Evolutionary conservation across 352 stramenopile species (phyloP), one percentile per base, ranked within the genome.

Genomic region (Pythium dissotocum): DNA sequence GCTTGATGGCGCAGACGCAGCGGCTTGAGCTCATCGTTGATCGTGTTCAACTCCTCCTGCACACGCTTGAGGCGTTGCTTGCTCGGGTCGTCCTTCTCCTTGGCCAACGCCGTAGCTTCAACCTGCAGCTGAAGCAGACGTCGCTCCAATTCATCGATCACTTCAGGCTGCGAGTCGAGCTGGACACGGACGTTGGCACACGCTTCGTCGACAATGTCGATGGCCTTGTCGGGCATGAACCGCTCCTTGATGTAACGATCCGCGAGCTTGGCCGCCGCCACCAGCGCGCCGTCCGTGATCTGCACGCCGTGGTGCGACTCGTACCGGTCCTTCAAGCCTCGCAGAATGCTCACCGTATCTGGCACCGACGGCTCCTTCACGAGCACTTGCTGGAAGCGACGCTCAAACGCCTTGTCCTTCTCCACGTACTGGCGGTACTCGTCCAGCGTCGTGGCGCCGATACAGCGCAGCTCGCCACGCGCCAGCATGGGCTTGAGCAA

Each of bases 361-460:
- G 97, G 79, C 0, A 99, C 94, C 4, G 77, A 93, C 5, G 97
- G 97, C 60, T 99, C 97, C 40, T 87, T 88, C 14, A 99, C 95
- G 2, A 89, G 56, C 2, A 99, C 95, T 61, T 98, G 90, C 77
- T 99, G 98, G 75, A 99, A 99, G 38, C 98, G 91, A 38, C 97
- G 82, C 70, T 99, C 97, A 58, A 99, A 98, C 0, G 97, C 97
- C 35, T 94, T 88, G 79, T 99, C 98, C 77, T 99, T 99, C 77
- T 99, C 97, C 60, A 99, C 97, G 70, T 99, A 88, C 70, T 99
- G 78, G 8, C 95, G 88, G 75, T 99, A 99, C 76, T 99, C 98
- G 57, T 99, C 95, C 13, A 98, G 48, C 3, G 98, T 99, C 2
- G 97, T 99, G 8, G 97, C 97, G 61, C 98, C 98, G 63, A 99